Evolutionary conservation across 2,329 filamentous ascomycete genomes (phyloP).

Genomic region (Didymella glomerata): DNA sequence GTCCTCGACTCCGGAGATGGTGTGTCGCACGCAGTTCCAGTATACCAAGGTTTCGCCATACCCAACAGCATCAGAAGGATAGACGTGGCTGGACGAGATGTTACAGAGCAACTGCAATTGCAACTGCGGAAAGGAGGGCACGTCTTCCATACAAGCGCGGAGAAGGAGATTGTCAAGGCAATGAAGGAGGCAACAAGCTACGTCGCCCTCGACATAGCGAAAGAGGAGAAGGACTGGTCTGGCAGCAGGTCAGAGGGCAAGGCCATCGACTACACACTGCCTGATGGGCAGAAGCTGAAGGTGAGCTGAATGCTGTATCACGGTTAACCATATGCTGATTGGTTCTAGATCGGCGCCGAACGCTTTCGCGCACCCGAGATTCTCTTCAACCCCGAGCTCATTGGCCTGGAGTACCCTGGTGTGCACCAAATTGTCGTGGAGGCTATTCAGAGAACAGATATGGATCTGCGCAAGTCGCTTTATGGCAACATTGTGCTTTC

Average conservation of each 20-base stretch:
- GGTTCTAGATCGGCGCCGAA: constrained; percentile 80
- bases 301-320: constrained; percentile 55
- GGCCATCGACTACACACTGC: constrained; percentile 84
- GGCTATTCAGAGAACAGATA: constrained; percentile 91
- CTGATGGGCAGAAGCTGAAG: constrained; percentile 93
- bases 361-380: constrained; percentile 97
- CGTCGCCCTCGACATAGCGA: constrained; percentile 86
- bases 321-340: constrained; percentile 32
- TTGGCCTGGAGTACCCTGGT: constrained; percentile 94
- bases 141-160: constrained; percentile 95
- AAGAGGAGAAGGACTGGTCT: constrained; percentile 96
- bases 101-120: constrained; percentile 93
- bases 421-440: constrained; percentile 98
- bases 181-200: constrained; percentile 97
- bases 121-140: constrained; percentile 91
- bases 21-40: constrained; percentile 95
- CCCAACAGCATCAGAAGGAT: constrained; percentile 94
- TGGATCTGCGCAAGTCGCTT: constrained; percentile 91
- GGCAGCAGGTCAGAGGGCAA: constrained; percentile 79
- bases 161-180: constrained; percentile 97
- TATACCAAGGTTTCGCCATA: constrained; percentile 98
- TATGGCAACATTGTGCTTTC: constrained; percentile 98
- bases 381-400: constrained; percentile 95
- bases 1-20: constrained; percentile 96
- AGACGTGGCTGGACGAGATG: constrained; percentile 93